A percentile compares a stretch with the other conserved stretches of the same genome.
Evolutionary conservation across 1,139 yeast genomes (phyloP).

Genomic region (Kluyveromyces marxianus): DNA sequence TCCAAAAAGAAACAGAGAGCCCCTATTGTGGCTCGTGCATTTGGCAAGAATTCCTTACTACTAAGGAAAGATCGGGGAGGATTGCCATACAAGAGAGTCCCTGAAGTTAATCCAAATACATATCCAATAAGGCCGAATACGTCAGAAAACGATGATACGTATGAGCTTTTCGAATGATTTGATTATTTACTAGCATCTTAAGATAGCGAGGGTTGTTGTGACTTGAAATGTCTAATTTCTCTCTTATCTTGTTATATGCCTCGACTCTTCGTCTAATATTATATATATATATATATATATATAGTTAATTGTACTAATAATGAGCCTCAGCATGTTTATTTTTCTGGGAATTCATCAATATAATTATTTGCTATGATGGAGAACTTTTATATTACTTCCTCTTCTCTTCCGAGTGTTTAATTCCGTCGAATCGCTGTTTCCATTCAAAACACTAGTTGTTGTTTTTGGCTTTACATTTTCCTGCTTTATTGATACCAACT

Average conservation of each 20-base stretch:
- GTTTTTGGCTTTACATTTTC: too few species aligned
- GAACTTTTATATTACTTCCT: neutral
- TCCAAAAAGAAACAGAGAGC: slow-evolving; percentile 7
- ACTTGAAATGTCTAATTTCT: neutral
- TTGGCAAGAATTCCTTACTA: slow-evolving; percentile 27
- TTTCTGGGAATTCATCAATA: neutral
- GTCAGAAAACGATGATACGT: neutral
- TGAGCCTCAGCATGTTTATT: neutral
- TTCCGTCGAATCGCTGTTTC: too few species aligned
- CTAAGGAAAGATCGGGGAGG: slow-evolving; percentile 31
- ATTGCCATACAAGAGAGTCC: slow-evolving; percentile 28
- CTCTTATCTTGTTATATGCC: neutral
- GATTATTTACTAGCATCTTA: neutral
- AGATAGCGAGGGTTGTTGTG: neutral
- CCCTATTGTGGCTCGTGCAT: slow-evolving; percentile 29
- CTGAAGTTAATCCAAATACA: slow-evolving; percentile 25
- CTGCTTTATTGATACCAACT: too few species aligned
- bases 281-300: neutral
- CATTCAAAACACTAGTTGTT: too few species aligned
- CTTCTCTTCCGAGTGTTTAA: neutral
- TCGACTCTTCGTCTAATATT: neutral
- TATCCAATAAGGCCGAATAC: slow-evolving; percentile 23
- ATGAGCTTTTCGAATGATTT: neutral
- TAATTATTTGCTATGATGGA: neutral
- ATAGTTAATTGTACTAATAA: neutral